Evolutionary conservation across 2,329 filamentous ascomycete species (phyloP), one percentile per base, ranked within the genome.

Genomic region (Botrytis sinoallii): DNA sequence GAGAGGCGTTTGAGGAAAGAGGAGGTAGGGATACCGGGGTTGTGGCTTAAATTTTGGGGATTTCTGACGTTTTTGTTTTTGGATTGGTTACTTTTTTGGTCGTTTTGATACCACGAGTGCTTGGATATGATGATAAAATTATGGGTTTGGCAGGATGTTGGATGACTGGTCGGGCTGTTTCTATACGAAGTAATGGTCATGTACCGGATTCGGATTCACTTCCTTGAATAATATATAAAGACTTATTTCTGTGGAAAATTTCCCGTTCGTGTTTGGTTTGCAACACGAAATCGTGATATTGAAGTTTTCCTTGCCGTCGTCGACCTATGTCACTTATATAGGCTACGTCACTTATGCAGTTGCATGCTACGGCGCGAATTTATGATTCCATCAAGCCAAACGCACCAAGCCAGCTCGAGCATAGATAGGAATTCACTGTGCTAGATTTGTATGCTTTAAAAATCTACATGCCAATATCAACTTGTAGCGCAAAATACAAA

Each of bases 1-100:
- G 86, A 70, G 80, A 82, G 12, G 84, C 85, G 66, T 78, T 78
- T 72, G 78, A 81, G 74, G 76, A 74, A 59, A 63, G 74, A 12
- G 79, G 79, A n/a, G 80, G 79, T 14, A 68, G 74, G 10, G 79
- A 75, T 5, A 77, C 77, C 68, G 77, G 77, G 22, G 70, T 77
- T 46, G 40, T 75, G 38, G 76, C 77, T 59, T 78, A 73, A 76
- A 22, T 22, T 29, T 14, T 29, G 60, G 35, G 9, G 7, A 10
- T 42, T 68, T 18, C 7, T 57, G 48, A 55, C n/a, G 16, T 29
- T 57, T 68, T 48, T 48, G 29, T 29, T 68, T 14, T 66, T 57
- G 38, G 48, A 57, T 68, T n/a, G 38, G 52, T 29, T 57, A 57
- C 52, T 32, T 68, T 52, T 67, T 68, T 55, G 48, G 66, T 68